These are phyloP conservation scores for Zizania latifolia DNA, from an alignment of 176 grass and related monocot genomes.

Conservation along the genomic window DNA sequence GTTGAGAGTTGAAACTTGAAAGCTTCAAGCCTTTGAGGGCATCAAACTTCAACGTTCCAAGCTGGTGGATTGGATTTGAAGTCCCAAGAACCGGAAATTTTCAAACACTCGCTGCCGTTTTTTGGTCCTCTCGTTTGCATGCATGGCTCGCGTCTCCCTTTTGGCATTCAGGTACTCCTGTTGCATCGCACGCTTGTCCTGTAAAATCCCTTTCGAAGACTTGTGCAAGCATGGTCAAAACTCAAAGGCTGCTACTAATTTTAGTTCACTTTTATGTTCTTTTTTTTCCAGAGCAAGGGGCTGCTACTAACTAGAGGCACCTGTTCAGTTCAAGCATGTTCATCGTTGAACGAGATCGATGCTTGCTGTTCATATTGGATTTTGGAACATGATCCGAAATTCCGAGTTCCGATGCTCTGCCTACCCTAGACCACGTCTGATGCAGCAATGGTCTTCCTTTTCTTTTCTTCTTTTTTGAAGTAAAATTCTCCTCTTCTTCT, in stretches of 20 bases:
- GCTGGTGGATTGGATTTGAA: constrained; percentile 13
- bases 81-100: constrained; percentile 7
- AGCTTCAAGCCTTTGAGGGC: neutral
- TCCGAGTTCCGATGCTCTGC: neutral
- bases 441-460: neutral
- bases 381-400: neutral
- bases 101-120: neutral
- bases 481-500: too few species aligned
- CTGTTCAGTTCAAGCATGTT: neutral
- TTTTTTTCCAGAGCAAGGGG: too few species aligned
- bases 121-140: constrained; percentile 15
- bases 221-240: too few species aligned
- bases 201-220: too few species aligned
- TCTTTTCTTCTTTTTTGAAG: too few species aligned
- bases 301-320: neutral
- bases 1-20: neutral
- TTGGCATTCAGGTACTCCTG: constrained; percentile 17
- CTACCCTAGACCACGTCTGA: neutral
- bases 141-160: constrained; percentile 16
- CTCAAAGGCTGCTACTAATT: too few species aligned
- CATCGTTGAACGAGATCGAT: neutral
- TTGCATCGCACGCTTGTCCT: constrained; percentile 17
- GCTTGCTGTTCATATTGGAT: neutral
- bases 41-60: constrained; percentile 33
- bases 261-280: too few species aligned